phyloP scores from a whole-genome alignment of 257 asterid species.

The Solanum sparsipilum region DNA sequence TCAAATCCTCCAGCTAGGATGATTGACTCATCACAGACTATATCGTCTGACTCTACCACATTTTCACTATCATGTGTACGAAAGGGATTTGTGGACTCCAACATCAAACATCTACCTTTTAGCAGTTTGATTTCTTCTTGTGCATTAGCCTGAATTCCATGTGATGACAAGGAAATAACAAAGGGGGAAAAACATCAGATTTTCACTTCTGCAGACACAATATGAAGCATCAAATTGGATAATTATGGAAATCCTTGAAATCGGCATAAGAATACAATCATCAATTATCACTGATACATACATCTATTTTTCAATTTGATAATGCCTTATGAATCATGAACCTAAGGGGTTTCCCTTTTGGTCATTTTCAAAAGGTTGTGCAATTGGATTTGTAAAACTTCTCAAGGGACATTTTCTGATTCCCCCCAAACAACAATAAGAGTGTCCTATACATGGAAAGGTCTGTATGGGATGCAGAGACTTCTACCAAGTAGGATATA shows the following conservation, averaged over 20 bases:
- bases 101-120: conserved; percentile 23
- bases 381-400: neutral
- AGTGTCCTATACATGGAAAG: neutral
- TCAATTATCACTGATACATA: neutral
- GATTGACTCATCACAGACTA: conserved; percentile 30
- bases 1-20: conserved; percentile 69
- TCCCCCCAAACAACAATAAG: neutral
- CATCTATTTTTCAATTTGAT: neutral
- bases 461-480: neutral
- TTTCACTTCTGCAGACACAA: neutral
- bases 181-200: neutral
- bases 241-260: neutral
- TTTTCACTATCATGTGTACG: conserved; percentile 11
- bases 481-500: neutral
- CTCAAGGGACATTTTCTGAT: neutral
- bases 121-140: conserved; percentile 44
- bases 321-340: neutral
- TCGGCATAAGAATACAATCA: neutral
- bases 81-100: conserved; percentile 33
- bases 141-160: conserved; percentile 40
- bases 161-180: neutral
- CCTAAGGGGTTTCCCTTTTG: neutral
- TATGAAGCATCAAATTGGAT: neutral
- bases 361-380: neutral
- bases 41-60: conserved; percentile 16